These are phyloP conservation scores for Plenodomus tracheiphilus DNA, from an alignment of 2,329 filamentous ascomycete genomes.

Conservation along the genomic window DNA sequence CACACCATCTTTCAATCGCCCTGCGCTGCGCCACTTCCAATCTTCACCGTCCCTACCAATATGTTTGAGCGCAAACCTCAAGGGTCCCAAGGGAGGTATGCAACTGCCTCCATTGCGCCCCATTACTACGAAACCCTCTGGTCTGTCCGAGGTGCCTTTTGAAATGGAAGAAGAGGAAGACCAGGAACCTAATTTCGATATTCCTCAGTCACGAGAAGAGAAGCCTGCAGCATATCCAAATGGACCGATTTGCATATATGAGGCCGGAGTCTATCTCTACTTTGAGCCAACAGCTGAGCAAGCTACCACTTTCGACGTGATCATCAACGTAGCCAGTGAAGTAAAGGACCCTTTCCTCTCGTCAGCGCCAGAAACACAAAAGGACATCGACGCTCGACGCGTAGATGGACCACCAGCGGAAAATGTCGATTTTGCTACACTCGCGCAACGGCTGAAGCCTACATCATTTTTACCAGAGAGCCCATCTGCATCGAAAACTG, in stretches of 20 bases:
- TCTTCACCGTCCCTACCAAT: conserved; percentile 64
- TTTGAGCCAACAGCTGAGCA: conserved; percentile 78
- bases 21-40: conserved; percentile 61
- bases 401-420: conserved; percentile 42
- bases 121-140: conserved; percentile 37
- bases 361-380: conserved; percentile 29
- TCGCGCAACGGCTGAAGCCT: conserved; percentile 30
- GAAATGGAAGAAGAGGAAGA: conserved; percentile 73
- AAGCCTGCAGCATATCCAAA: conserved; percentile 83
- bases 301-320: conserved; percentile 75
- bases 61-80: conserved; percentile 52
- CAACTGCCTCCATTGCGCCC: conserved; percentile 50
- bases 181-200: conserved; percentile 56
- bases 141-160: conserved; percentile 63
- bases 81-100: conserved; percentile 55
- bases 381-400: conserved; percentile 42
- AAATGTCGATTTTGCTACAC: conserved; percentile 41
- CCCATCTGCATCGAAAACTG: conserved; percentile 58
- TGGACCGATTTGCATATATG: conserved; percentile 80
- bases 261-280: conserved; percentile 76
- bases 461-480: conserved; percentile 39
- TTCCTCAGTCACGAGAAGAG: conserved; percentile 63
- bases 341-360: conserved; percentile 72
- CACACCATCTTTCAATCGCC: conserved; percentile 58
- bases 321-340: conserved; percentile 83